Base-by-base conservation (phyloP, 148 eudicot species). In the Rhododendron ovatum region DNA sequence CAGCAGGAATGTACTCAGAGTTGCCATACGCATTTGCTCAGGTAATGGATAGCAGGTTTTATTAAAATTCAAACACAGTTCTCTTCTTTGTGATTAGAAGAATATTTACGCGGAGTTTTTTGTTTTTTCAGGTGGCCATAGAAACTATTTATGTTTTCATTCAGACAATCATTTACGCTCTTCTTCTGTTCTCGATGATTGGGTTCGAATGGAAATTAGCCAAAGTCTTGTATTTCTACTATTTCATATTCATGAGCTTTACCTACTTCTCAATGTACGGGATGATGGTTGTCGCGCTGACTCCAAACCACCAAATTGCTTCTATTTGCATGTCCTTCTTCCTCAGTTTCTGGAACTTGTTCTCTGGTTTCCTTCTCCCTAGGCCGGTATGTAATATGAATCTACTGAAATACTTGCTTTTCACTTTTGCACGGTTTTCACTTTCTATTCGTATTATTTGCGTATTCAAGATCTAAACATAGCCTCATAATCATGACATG, bases 11-110 rank as follows among this genome's bases (percentile, higher is more conserved):
- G 93, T 92, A 87, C 59, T 92, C 92, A 81, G 88, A 88, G 85
- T 63, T 91, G 91, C 92, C 93, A n/a, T 90, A 91, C 57, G 91
- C 93, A 50, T 92, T 92, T 83, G 91, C 92, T 35, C 93, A 91
- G 89, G 91, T 91, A 73, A 26, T 5, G 10, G 5, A 71, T 43
- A 50, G 20, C 43, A 57, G 61, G 30, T 63, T 63, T 28, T 11
- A 2, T 9, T 69, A 11, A 28, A 28, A 30, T 69, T 69, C 75
- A 11, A 4, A 69, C 37, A 67, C 0, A 9, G 17, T 69, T 30
- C 30, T 30, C 50, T 61, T 39, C 84, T 63, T 63, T 82, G 14
- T 14, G 2, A 10, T 35, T 18, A 22, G 20, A 10, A 37, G 8
- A 41, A 26, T 4, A 26, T 77, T n/a, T 48, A 47, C 3, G 2